A percentile compares a stretch with the other conserved stretches of the same genome.
Conservation (phyloP, 257 asterid genomes). For the Buddleja alternifolia region DNA sequence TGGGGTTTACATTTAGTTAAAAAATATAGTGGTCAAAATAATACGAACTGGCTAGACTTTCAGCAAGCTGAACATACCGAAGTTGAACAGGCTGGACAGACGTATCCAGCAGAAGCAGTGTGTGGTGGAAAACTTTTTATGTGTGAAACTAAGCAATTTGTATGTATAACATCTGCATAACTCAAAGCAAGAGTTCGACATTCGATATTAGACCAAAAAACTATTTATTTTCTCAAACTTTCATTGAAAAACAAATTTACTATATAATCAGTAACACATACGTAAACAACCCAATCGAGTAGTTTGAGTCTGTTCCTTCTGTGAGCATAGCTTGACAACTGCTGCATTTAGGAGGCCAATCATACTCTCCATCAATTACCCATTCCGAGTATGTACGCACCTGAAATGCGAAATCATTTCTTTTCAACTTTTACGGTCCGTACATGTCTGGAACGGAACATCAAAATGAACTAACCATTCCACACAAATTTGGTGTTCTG, state of each 20-base stretch:
- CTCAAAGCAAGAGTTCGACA: conserved; percentile 15
- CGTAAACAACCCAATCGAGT: conserved; percentile 98
- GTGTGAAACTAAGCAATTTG: conserved; percentile 79
- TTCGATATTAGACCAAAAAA: background rate
- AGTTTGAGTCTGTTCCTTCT: conserved; percentile 67
- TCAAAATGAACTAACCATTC: too few species aligned
- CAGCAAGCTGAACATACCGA: conserved; percentile 60
- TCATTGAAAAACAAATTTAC: conserved; percentile 5
- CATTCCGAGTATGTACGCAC: conserved; percentile 89
- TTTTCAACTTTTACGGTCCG: background rate
- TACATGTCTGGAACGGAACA: too few species aligned
- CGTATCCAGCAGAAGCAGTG: conserved; percentile 88
- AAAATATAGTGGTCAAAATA: conserved; percentile 2
- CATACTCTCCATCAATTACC: conserved; percentile 98
- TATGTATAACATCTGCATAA: conserved; percentile 70
- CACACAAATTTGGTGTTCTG: conserved; percentile 95
- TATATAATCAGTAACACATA: conserved; percentile 60
- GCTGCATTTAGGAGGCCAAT: conserved; percentile 98
- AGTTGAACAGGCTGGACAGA: conserved; percentile 79
- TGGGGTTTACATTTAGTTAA: background rate
- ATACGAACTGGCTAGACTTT: too few species aligned
- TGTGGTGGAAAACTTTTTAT: conserved; percentile 75
- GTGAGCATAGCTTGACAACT: conserved; percentile 71
- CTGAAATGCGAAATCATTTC: conserved; percentile 35
- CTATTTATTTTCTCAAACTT: too few species aligned